Evolutionary conservation across 208 protist genomes (phyloP).

Genomic region (Endotrypanum monterogeii): DNA sequence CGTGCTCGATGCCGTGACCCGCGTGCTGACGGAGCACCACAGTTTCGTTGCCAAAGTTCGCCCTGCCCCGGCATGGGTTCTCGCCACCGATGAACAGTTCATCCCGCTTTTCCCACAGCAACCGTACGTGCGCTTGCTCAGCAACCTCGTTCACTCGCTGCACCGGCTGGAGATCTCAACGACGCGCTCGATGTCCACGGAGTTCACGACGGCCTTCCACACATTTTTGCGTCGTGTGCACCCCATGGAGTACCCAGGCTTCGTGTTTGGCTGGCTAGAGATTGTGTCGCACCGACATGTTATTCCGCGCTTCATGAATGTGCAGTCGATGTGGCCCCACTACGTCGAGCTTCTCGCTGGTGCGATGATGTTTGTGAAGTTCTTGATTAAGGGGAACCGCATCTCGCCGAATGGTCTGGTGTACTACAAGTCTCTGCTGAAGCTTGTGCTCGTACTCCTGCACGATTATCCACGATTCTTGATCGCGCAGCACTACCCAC

Average conservation of each 20-base stretch:
- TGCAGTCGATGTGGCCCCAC: constrained; percentile 44
- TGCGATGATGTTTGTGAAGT: constrained; percentile 79
- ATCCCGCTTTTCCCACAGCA: constrained; percentile 96
- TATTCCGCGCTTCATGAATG: constrained; percentile 96
- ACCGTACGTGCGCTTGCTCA: constrained; percentile 96
- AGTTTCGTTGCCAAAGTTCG: constrained; percentile 47
- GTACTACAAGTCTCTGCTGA: constrained; percentile 91
- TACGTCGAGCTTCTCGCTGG: constrained; percentile 77
- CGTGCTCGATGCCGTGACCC: constrained; percentile 72
- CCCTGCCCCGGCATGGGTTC: constrained; percentile 35
- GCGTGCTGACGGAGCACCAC: constrained; percentile 80
- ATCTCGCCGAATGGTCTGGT: constrained; percentile 76
- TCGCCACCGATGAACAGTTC: constrained; percentile 63
- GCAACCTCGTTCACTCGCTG: constrained; percentile 91
- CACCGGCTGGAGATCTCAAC: constrained; percentile 55
- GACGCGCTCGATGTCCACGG: constrained; percentile 50
- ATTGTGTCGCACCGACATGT: constrained; percentile 97
- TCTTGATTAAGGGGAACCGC: constrained; percentile 54
- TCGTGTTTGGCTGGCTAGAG: constrained; percentile 99
- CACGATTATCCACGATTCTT: constrained; percentile 99
- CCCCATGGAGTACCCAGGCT: constrained; percentile 94
- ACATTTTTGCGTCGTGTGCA: constrained; percentile 86
- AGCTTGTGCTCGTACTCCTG: constrained; percentile 96
- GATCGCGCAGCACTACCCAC: constrained; percentile 96
- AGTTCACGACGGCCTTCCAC: constrained; percentile 90